Evolutionary conservation across 345 rosid genomes (phyloP).

Genomic region (Rhizophora apiculata): DNA sequence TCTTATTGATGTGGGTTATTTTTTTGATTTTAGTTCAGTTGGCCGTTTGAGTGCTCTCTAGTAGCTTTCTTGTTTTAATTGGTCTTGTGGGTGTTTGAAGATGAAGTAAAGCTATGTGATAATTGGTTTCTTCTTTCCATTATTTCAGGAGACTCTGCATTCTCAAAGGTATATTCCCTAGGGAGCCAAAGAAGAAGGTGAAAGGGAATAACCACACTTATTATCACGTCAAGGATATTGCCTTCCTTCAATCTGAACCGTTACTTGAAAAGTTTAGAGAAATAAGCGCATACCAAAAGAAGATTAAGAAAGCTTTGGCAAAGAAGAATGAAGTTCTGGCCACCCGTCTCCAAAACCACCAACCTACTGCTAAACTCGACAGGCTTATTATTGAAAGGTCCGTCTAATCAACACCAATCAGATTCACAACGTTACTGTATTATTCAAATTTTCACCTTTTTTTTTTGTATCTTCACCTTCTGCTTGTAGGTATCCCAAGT

Average conservation of each 20-base stretch:
- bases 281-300: constrained; percentile 62
- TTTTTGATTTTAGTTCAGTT: too few species aligned
- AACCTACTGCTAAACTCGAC: constrained; percentile 67
- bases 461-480: background rate
- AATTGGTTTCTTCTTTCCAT: background rate
- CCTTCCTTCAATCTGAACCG: constrained; percentile 80
- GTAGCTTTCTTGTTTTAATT: background rate
- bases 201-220: constrained; percentile 93
- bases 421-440: too few species aligned
- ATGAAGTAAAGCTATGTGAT: background rate
- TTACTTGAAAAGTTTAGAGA: constrained; percentile 85
- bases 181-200: constrained; percentile 93
- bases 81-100: background rate
- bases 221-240: constrained; percentile 86
- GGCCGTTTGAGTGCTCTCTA: background rate
- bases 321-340: constrained; percentile 80
- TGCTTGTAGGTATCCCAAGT: constrained; percentile 70
- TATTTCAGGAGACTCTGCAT: constrained; percentile 69
- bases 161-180: constrained; percentile 79
- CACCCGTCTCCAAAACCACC: constrained; percentile 51
- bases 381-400: constrained; percentile 82
- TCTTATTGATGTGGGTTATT: background rate
- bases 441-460: background rate
- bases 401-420: constrained; percentile 5
- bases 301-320: constrained; percentile 74